Conservation (phyloP, 441 rosid species). For the Melastoma candidum region DNA sequence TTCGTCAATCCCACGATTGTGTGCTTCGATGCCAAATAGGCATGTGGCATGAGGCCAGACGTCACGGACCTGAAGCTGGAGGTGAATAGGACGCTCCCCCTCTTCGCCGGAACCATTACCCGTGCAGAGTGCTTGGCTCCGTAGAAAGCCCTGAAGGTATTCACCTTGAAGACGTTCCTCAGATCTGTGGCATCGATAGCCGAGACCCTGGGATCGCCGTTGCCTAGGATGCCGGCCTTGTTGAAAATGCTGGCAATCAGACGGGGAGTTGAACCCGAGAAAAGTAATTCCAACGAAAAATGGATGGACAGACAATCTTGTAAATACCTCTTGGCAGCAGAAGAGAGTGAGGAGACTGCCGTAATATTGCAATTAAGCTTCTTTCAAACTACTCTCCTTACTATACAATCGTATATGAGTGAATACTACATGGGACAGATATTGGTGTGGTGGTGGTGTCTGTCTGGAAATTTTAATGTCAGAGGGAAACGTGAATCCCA, state of each 20-base stretch:
- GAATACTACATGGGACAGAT: too few species aligned
- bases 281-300: neutral
- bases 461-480: too few species aligned
- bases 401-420: too few species aligned
- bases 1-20: constrained; percentile 10
- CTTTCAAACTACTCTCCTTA: too few species aligned
- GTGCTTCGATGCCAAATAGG: constrained; percentile 10
- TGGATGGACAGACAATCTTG: too few species aligned
- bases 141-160: constrained; percentile 7
- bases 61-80: constrained; percentile 11
- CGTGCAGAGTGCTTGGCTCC: constrained; percentile 16
- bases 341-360: too few species aligned
- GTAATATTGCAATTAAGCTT: too few species aligned
- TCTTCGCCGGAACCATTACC: constrained; percentile 11
- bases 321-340: too few species aligned
- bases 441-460: too few species aligned
- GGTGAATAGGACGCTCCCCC: constrained; percentile 12
- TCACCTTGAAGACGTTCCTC: constrained; percentile 7
- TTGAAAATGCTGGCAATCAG: constrained; percentile 15
- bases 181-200: constrained; percentile 7
- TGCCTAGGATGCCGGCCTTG: constrained; percentile 12
- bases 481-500: too few species aligned
- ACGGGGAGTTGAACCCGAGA: constrained; percentile 20
- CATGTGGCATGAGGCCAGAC: constrained; percentile 6
- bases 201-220: constrained; percentile 3